Conservation (phyloP, 2,329 filamentous ascomycete genomes). For the Dactylonectria macrodidyma region DNA sequence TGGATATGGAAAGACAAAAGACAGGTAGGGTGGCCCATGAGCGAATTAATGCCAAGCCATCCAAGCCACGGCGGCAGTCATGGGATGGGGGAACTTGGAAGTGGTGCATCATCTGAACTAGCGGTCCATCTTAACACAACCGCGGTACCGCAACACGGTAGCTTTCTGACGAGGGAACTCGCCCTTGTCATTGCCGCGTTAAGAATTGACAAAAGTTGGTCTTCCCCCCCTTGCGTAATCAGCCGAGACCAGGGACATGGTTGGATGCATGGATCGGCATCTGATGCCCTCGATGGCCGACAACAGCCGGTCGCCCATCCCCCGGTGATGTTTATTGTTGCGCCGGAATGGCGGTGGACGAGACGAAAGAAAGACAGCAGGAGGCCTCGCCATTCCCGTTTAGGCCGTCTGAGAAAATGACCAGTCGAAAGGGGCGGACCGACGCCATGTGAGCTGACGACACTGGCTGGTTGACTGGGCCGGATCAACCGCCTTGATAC, state of each 20-base stretch:
- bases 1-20: conserved; percentile 16
- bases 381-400: conserved; percentile 32
- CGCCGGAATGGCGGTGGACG: conserved; percentile 40
- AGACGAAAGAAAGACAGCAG: background rate
- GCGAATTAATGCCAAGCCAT: conserved; percentile 39
- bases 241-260: conserved; percentile 20
- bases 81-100: conserved; percentile 17
- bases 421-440: background rate
- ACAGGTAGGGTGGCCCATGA: conserved; percentile 34
- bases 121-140: conserved; percentile 27
- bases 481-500: conserved; percentile 7
- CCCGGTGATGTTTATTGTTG: background rate
- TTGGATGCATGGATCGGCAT: conserved; percentile 28
- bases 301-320: conserved; percentile 22
- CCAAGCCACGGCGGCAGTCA: conserved; percentile 29
- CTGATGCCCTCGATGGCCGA: conserved; percentile 35
- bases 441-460: conserved; percentile 20
- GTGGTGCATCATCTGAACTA: conserved; percentile 35
- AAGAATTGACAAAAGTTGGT: conserved; percentile 24
- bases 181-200: conserved; percentile 32
- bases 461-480: conserved; percentile 14
- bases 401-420: background rate
- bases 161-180: conserved; percentile 10
- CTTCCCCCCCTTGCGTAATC: conserved; percentile 4
- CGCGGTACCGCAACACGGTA: conserved; percentile 26